These are phyloP conservation scores for Akebia trifoliata DNA, from an alignment of 164 flowering plant genomes.

Conservation along the genomic window DNA sequence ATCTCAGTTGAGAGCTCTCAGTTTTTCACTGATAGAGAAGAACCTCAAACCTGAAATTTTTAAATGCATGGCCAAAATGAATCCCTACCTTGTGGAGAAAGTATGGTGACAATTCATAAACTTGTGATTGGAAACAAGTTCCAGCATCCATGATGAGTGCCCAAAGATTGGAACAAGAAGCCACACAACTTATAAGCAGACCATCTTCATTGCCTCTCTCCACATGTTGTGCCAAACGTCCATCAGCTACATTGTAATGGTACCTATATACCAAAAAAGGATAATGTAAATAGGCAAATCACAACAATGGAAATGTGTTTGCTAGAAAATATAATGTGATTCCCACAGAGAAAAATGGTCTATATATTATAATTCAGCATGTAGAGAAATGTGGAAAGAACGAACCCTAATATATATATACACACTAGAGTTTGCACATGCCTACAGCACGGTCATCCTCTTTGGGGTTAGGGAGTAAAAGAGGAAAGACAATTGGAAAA, in stretches of 20 bases:
- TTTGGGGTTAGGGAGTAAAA: too few species aligned
- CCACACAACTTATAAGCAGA: constrained; percentile 69
- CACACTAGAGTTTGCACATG: too few species aligned
- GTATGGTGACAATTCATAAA: constrained; percentile 64
- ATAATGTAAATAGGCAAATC: neutral
- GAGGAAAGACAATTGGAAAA: too few species aligned
- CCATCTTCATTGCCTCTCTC: constrained; percentile 86
- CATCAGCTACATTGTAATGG: constrained; percentile 84
- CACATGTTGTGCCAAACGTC: constrained; percentile 71
- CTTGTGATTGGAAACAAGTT: constrained; percentile 72
- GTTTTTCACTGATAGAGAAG: neutral
- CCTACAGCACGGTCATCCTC: too few species aligned
- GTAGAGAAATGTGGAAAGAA: too few species aligned
- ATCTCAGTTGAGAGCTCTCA: too few species aligned
- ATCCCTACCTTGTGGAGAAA: constrained; percentile 69
- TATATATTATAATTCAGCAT: too few species aligned
- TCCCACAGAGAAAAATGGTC: constrained; percentile 1
- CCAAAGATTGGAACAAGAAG: constrained; percentile 88
- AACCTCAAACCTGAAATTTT: neutral
- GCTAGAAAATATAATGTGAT: neutral
- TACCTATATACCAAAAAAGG: constrained; percentile 37
- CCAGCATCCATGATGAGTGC: constrained; percentile 95
- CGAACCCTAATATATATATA: too few species aligned
- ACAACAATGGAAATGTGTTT: neutral
- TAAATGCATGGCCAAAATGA: neutral